Conservation (phyloP, 116 monocot species). For the Cymodocea nodosa region DNA sequence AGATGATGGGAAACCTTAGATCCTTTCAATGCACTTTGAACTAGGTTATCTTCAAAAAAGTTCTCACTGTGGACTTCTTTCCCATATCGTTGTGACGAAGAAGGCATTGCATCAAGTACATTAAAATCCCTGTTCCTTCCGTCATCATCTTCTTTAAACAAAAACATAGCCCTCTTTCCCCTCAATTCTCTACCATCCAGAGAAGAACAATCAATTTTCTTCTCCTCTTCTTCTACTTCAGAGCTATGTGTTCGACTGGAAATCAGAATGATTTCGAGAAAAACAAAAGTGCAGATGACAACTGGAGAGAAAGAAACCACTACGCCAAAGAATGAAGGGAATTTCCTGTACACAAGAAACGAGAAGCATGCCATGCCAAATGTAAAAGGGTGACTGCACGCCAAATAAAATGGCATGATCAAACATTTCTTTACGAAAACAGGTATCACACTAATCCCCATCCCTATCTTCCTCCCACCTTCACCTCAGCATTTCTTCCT, state of each 20-base stretch:
- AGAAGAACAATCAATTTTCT: conserved; percentile 17
- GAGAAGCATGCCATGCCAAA: conserved; percentile 18
- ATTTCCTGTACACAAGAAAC: conserved; percentile 24
- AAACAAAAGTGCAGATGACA: conserved; percentile 40
- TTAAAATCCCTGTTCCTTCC: background rate
- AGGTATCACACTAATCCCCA: conserved; percentile 3
- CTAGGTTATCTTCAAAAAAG: background rate
- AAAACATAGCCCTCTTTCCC: conserved; percentile 3
- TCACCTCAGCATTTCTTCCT: background rate
- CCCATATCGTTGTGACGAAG: conserved; percentile 9
- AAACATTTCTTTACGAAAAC: background rate
- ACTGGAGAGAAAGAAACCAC: conserved; percentile 44
- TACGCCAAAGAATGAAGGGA: conserved; percentile 37
- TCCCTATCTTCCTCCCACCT: background rate
- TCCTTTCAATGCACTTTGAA: background rate
- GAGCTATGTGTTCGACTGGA: conserved; percentile 31
- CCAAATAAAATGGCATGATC: conserved; percentile 5
- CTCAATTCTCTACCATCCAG: conserved; percentile 13
- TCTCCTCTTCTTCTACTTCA: conserved; percentile 8
- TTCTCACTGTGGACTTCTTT: background rate
- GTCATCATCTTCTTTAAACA: conserved; percentile 4
- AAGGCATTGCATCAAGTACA: conserved; percentile 5
- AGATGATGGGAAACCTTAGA: background rate
- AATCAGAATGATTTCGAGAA: conserved; percentile 47
- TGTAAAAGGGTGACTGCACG: conserved; percentile 30